Evolutionary conservation across 164 flowering plant species (phyloP), one percentile per base, ranked within the genome.

Genomic region (Cinnamomum chago): DNA sequence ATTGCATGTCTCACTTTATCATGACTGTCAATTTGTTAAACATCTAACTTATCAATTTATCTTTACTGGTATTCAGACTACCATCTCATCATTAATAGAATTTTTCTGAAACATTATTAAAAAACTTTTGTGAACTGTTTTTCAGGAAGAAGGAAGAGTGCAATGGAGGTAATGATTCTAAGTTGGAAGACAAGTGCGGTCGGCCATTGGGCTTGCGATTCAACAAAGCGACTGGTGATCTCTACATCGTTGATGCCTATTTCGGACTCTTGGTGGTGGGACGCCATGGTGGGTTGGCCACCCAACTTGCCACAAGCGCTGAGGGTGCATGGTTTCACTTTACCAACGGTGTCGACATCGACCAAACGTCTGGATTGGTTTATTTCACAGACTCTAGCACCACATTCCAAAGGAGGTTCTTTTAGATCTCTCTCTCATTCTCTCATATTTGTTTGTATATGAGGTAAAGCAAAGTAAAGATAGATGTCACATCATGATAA

Each of bases 361-460:
- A 88, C 58, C 17, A 50, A 3, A 22, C 51, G 4, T 58, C 74
- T 2, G 85, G 82, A 1, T 20, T 64, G 1, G 81, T 87, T 14
- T 87, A 83, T 72, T 86, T 88, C 58, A 84, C 89, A 0, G 89
- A 88, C 72, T 70, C 76, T 5, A 88, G 90, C 76, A 24, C 72
- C 1, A 0, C 22, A 1, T 88, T 70, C 72, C 83, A 77, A 12
- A 73, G 86, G 73, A 76, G 87, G 90, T 87, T 51, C 58, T 55
- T 14, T 55, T 30, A 30, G 4, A 30, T 35, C 0, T 35, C 47
- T 35, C 47, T 35, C 40, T 35, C 40, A 0, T 1, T 35, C 1
- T 35, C 40, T 35, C 47, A 0, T 35, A 7, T 7, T 35, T 35
- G 0, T 35, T 35, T 35, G 10, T 10, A 35, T 35, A 7, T 35